Evolutionary conservation across 352 stramenopile species (phyloP), one percentile per base, ranked within the genome.

Genomic region (Achlya hypogyna): DNA sequence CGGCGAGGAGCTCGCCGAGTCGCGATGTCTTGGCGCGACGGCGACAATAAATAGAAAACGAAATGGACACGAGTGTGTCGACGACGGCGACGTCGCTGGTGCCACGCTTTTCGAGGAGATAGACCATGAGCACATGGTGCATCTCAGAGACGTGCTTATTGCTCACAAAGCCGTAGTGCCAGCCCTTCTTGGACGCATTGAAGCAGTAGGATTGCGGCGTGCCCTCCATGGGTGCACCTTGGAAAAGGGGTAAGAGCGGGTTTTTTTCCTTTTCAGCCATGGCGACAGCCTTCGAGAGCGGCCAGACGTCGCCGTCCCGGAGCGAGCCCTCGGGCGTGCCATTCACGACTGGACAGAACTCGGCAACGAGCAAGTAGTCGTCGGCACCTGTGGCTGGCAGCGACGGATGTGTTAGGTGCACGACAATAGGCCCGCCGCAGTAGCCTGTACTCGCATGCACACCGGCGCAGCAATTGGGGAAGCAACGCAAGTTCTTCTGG

Each of bases 401-500:
- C 10, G 25, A 12, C 49, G 25, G 31, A 16, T 56, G 49, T 16
- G 31, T 56, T n/a, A 94, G 85, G 53, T 93, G 82, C 9, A 95
- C 86, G 56, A 81, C 71, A 49, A 96, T 89, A 25, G 87, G 88
- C 69, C 91, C 82, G 25, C 87, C 87, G 52, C 87, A 96, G 42
- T 95, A 96, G 1, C 86, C 86, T 0, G 84, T 90, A 60, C 78
- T 90, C 66, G 93, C 84, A 65, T 96, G 87, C 9, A 83, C 79
- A 0, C 77, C 81, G 35, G 91, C 86, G 25, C 86, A 82, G 65
- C 86, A 94, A 65, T 74, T 91, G 20, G 87, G 87, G 53, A 96
- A 96, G 60, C 87, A 95, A 8, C 87, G 84, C 34, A 96, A 64
- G 53, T 96, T 96, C 69, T 95, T 96, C 62, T 95, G 86, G 3